These are phyloP conservation scores for Curvularia sp. DNA, from an alignment of 2,329 filamentous ascomycete species.

Conservation along the genomic window DNA sequence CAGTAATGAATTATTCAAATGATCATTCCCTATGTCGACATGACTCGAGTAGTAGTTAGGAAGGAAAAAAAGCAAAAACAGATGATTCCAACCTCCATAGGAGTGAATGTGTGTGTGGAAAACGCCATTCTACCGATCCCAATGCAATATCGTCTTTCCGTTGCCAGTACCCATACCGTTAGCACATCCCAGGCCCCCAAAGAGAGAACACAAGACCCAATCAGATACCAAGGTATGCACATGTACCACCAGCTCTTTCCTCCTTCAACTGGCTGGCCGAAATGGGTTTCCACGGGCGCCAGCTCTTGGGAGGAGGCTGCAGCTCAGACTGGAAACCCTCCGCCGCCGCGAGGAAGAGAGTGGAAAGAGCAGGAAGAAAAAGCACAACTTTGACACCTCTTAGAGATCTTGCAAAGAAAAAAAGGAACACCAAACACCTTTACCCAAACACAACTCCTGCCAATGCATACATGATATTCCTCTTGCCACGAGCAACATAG, in stretches of 20 bases:
- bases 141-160: slow-evolving; percentile 15
- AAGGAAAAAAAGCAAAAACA: background rate
- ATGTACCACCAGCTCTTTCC: background rate
- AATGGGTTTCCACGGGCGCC: slow-evolving; percentile 30
- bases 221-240: slow-evolving; percentile 4
- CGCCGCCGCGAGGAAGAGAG: slow-evolving; percentile 25
- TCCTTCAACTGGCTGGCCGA: slow-evolving; percentile 30
- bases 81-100: slow-evolving; percentile 2
- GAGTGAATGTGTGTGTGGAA: slow-evolving; percentile 2
- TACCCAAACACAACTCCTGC: background rate
- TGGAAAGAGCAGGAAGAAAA: background rate
- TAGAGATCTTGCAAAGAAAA: background rate
- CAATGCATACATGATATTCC: slow-evolving; percentile 9
- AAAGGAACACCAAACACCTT: slow-evolving; percentile 4
- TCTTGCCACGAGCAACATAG: slow-evolving; percentile 10
- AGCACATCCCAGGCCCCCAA: background rate
- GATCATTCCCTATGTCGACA: slow-evolving; percentile 4
- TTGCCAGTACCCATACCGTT: background rate
- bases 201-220: background rate
- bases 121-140: slow-evolving; percentile 8
- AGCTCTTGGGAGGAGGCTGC: slow-evolving; percentile 26
- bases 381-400: slow-evolving; percentile 5
- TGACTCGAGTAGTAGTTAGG: background rate
- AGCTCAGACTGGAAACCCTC: slow-evolving; percentile 25
- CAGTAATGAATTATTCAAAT: background rate